Conservation (phyloP, 139 green algal genomes). For the Volvox reticuliferus region DNA sequence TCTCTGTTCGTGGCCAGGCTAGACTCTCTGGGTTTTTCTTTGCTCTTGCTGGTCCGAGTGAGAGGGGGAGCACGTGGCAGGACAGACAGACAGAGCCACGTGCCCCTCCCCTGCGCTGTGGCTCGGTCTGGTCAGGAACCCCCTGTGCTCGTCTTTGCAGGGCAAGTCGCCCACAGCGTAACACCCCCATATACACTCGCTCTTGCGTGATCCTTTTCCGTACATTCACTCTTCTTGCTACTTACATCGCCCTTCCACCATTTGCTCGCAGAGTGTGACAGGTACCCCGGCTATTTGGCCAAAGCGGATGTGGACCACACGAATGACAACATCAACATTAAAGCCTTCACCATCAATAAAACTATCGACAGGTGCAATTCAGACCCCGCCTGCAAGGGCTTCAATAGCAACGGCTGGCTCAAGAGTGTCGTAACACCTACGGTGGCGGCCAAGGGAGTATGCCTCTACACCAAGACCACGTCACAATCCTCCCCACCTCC, state of each 20-base stretch:
- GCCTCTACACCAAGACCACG: background rate
- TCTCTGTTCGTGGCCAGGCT: too few relatives aligned
- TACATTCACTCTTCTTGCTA: background rate
- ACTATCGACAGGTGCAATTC: background rate
- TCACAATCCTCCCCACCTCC: background rate
- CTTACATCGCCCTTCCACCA: background rate
- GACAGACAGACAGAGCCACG: too few relatives aligned
- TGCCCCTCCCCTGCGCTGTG: too few relatives aligned
- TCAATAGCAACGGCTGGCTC: background rate
- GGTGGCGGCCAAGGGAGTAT: background rate
- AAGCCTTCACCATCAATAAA: background rate
- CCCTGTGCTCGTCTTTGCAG: too few relatives aligned
- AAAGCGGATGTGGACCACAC: background rate
- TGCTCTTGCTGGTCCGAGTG: too few relatives aligned
- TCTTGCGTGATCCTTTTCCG: background rate
- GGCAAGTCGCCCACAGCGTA: too few relatives aligned
- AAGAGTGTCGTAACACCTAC: background rate
- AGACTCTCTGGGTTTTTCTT: too few relatives aligned
- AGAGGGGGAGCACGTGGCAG: too few relatives aligned
- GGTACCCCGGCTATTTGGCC: background rate
- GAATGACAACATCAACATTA: background rate
- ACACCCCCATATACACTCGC: too few relatives aligned
- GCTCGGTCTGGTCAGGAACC: too few relatives aligned
- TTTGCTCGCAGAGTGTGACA: background rate
- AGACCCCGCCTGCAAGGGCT: background rate